These are phyloP conservation scores for Ustilago hordei DNA, from an alignment of 1,284 basidiomycete genomes.

Conservation along the genomic window DNA sequence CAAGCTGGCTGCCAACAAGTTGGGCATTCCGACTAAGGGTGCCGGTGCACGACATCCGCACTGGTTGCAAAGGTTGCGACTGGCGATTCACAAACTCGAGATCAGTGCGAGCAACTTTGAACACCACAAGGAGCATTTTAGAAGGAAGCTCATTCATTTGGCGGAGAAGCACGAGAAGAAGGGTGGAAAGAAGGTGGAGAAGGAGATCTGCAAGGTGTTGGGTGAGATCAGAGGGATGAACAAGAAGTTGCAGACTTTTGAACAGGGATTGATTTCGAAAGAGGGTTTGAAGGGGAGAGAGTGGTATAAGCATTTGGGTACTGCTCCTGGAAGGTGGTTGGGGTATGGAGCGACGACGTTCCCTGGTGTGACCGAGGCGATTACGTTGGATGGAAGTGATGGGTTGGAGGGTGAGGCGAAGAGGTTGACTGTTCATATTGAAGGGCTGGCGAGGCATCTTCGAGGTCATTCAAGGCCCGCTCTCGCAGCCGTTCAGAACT, in stretches of 20 bases:
- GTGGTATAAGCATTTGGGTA: conserved; percentile 87
- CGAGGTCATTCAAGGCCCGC: conserved; percentile 16
- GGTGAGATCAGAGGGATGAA: conserved; percentile 78
- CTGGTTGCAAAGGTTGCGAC: conserved; percentile 29
- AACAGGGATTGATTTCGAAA: conserved; percentile 82
- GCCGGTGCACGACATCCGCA: conserved; percentile 11
- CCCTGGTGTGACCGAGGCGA: conserved; percentile 80
- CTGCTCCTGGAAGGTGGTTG: conserved; percentile 89
- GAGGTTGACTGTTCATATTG: conserved; percentile 48
- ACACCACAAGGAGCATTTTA: conserved; percentile 17
- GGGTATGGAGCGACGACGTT: conserved; percentile 88
- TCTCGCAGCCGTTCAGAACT: background rate
- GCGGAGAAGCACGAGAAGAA: conserved; percentile 15
- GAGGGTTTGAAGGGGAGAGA: conserved; percentile 78
- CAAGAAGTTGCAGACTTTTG: conserved; percentile 79
- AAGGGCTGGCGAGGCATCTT: conserved; percentile 26
- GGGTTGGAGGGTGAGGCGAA: conserved; percentile 53
- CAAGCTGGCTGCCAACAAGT: conserved; percentile 27
- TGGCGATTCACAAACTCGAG: conserved; percentile 32
- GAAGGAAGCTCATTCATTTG: conserved; percentile 25
- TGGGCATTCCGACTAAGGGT: conserved; percentile 15
- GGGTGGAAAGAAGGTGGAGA: conserved; percentile 16
- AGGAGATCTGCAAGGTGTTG: conserved; percentile 72
- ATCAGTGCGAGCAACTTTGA: conserved; percentile 31
- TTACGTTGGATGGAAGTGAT: conserved; percentile 65